Base-by-base conservation (phyloP, 2,329 filamentous ascomycete genomes). In the Bipolaris sorokiniana region DNA sequence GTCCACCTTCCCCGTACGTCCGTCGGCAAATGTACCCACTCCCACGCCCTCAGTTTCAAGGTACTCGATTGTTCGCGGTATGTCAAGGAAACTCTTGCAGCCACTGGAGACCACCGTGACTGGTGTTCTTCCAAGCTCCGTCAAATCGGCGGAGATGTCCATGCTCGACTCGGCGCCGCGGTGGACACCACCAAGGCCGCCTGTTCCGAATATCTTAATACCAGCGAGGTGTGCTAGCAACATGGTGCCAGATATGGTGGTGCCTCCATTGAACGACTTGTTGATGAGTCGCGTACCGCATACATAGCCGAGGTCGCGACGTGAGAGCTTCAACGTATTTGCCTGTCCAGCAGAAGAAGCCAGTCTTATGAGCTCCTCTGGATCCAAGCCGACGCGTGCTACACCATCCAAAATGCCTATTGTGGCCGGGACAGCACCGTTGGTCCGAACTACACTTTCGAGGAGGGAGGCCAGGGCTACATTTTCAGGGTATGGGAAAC, bases 31-130 rank as follows among this genome's bases (percentile, higher is more conserved):
- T 2, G 95, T 98, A 3, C 88, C 90, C 1, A 97, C 92, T 36
- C 89, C 84, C 20, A 92, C 92, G 9, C 90, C 90, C 71, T 89
- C 84, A 0, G 87, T 90, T 70, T 90, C 87, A 3, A 90, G 80
- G 66, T 87, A 88, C 79, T 99, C 95, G 5, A 99, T 82, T 0
- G 95, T 99, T 50, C 91, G 84, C 2, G 90, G 88, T 58, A 97
- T 92, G 72, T 99, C 95, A 36, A 99, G 82, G 76, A 99, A 98
- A 61, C 94, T 95, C 79, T 99, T 99, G 79, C 92, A 96, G 13
- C 95, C 95, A 63, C 90, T 92, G 76, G 89, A 90, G 50, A 99
- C 82, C 2, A 99, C 93, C 23, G 93, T 89, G 50, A 99, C 89
- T 10, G 91, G 87, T 7, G 93, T 97, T 56, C 92, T 85, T 15